phyloP scores from a whole-genome alignment of 2,329 filamentous ascomycete species.

The Pseudopyricularia cyperi region DNA sequence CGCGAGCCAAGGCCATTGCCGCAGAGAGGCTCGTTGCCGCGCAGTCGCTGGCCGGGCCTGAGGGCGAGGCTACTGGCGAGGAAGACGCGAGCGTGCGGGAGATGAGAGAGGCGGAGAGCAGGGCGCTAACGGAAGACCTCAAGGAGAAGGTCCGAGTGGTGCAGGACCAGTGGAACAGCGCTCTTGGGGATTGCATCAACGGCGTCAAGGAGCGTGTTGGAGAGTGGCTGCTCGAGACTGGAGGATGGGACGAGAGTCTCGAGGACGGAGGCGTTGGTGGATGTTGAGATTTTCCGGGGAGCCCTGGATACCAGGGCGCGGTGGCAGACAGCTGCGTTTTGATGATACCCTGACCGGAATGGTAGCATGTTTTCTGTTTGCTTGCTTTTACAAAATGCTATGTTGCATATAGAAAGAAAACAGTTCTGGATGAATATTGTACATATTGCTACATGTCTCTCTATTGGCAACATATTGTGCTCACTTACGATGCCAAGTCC shows the following conservation, averaged over 20 bases:
- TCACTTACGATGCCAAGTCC: no score
- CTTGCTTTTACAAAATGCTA: neutral
- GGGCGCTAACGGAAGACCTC: constrained; percentile 64
- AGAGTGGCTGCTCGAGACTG: constrained; percentile 58
- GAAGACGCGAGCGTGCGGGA: constrained; percentile 32
- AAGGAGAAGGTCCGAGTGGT: constrained; percentile 89
- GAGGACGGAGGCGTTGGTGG: constrained; percentile 42
- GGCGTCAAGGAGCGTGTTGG: constrained; percentile 63
- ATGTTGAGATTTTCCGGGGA: constrained; percentile 16
- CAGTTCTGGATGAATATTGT: neutral
- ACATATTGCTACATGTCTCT: neutral
- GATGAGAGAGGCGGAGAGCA: constrained; percentile 54
- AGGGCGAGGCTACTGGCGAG: constrained; percentile 33
- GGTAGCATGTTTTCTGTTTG: neutral
- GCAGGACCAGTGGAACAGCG: constrained; percentile 81
- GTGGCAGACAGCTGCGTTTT: constrained; percentile 2
- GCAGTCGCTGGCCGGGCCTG: constrained; percentile 67
- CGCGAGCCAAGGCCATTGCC: constrained; percentile 34
- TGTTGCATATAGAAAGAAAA: neutral
- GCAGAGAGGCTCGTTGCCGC: neutral
- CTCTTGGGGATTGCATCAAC: constrained; percentile 65
- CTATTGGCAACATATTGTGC: no score
- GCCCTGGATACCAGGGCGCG: neutral
- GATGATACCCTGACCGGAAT: constrained; percentile 11
- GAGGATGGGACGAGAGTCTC: constrained; percentile 77